Base-by-base conservation (phyloP, 1,284 basidiomycete species). In the Leccinum variabile region DNA sequence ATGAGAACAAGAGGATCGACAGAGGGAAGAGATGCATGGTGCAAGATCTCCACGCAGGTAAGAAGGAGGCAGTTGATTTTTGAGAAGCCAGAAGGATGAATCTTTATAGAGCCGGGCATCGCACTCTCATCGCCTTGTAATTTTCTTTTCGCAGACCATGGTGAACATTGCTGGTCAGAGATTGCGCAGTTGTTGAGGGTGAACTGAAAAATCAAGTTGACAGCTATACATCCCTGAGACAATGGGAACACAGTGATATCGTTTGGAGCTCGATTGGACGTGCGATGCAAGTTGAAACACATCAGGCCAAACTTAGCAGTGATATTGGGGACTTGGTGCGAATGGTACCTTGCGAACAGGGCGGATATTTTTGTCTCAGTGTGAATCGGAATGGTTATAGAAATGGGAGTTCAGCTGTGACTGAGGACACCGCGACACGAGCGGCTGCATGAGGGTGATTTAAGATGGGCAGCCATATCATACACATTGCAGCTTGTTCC, bases 21-120 rank as follows among this genome's bases (percentile, higher is more conserved):
- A 63, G 41, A 44, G 55, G 46, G 33, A 60, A 46, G 57, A 63
- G 32, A 39, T 44, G 57, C 69, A 70, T 69, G 18, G 55, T 37
- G 16, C 28, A 53, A 39, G 49, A 54, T 33, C 13, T 41, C 62
- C 50, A 41, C n/a, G 54, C 13, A 33, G 33, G 49, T 54, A 52
- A 44, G 35, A 64, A 35, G 54, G 55, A 37, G 18, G 18, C 3
- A 25, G n/a, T 41, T 68, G 66, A 18, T 25, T 56, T 11, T 32
- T 35, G 55, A 50, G 46, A 59, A 28, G 16, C 22, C 35, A 35
- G 28, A 33, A 44, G 18, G 50, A 30, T 5, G 55, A 39, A 32
- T 35, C 28, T 67, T 67, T 67, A 67, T 67, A 66, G 50, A 37
- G 41, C 18, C n/a, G 13, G 25, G 39, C 10, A 46, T 5, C n/a